phyloP scores from a whole-genome alignment of 768 basidiomycete species.

The Mycena indigotica region DNA sequence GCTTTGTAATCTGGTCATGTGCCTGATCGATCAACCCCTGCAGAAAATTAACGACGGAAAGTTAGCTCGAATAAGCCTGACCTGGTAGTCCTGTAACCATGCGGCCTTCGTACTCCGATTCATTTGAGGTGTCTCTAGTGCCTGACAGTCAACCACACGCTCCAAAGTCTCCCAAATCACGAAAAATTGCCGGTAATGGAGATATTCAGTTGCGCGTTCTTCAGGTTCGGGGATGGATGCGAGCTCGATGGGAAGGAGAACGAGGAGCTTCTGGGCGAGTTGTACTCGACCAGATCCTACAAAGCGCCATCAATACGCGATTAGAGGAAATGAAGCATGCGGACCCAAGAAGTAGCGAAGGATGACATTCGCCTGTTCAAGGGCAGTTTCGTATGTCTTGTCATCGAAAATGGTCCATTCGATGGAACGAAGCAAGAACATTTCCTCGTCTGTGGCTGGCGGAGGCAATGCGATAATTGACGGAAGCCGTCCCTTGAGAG shows the following conservation, averaged over 20 bases:
- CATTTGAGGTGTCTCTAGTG: conserved; percentile 57
- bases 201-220: conserved; percentile 70
- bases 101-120: conserved; percentile 56
- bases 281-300: conserved; percentile 74
- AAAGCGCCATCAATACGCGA: not conserved
- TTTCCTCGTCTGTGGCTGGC: conserved; percentile 58
- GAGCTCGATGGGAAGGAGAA: conserved; percentile 65
- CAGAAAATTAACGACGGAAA: not conserved
- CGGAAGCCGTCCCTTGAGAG: conserved; percentile 58
- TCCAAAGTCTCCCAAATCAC: conserved; percentile 69
- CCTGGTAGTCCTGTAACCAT: conserved; percentile 71
- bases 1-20: conserved; percentile 63
- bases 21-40: conserved; percentile 66
- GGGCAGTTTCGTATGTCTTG: conserved; percentile 72
- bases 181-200: conserved; percentile 83
- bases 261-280: conserved; percentile 61
- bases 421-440: conserved; percentile 77
- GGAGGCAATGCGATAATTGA: conserved; percentile 60
- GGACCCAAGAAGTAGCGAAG: conserved; percentile 87
- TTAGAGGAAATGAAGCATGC: not conserved
- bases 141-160: conserved; percentile 60
- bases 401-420: conserved; percentile 90
- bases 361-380: conserved; percentile 87
- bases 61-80: conserved; percentile 33
- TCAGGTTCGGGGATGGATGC: conserved; percentile 66